Conservation (phyloP, 1,284 basidiomycete species). For the Ganoderma leucocontextum region DNA sequence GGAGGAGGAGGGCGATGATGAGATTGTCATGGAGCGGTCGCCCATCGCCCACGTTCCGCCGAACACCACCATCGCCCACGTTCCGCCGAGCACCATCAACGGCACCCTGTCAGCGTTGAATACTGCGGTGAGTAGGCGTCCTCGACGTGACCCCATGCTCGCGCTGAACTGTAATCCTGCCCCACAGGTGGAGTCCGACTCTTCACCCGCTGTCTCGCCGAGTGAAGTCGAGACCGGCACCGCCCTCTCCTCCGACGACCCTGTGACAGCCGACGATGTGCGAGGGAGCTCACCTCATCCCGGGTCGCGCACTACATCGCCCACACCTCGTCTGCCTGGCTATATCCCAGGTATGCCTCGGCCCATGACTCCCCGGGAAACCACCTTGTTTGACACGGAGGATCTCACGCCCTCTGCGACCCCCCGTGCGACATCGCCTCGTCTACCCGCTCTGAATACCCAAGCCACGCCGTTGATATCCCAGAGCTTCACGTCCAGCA, state of each 20-base stretch:
- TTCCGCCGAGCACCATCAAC: constrained; percentile 30
- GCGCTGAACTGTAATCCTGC: constrained; percentile 16
- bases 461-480: constrained; percentile 42
- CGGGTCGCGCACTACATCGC: constrained; percentile 55
- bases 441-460: constrained; percentile 44
- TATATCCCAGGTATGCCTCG: constrained; percentile 88
- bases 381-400: constrained; percentile 61
- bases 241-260: constrained; percentile 71
- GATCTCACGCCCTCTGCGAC: constrained; percentile 78
- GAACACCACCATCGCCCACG: constrained; percentile 44
- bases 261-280: constrained; percentile 54
- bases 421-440: constrained; percentile 77
- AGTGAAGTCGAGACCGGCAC: constrained; percentile 61
- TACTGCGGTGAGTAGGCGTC: constrained; percentile 30
- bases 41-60: constrained; percentile 50
- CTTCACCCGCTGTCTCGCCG: constrained; percentile 35
- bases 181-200: constrained; percentile 30
- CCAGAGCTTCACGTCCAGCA: constrained; percentile 45
- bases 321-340: constrained; percentile 75
- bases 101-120: constrained; percentile 25
- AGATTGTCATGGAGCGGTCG: constrained; percentile 76
- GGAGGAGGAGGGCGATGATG: constrained; percentile 64
- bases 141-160: constrained; percentile 28
- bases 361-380: constrained; percentile 82
- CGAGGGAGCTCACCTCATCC: constrained; percentile 57